Conservation (phyloP, 1,284 basidiomycete species). For the Naganishia sp. region DNA sequence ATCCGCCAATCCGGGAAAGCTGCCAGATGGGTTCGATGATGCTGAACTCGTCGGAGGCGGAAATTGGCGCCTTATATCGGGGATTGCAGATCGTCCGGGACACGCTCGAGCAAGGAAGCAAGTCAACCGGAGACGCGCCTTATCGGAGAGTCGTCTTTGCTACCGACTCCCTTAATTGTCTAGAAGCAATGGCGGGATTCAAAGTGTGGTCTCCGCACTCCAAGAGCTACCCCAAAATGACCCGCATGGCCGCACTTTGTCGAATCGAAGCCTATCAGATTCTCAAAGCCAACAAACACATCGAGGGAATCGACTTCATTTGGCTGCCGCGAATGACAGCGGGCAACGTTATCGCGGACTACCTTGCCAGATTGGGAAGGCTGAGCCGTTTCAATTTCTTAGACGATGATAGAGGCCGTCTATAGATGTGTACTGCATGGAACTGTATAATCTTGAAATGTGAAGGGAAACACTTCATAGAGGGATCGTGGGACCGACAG, state of each 20-base stretch:
- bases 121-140: background rate
- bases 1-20: constrained; percentile 4
- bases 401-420: background rate
- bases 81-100: constrained; percentile 18
- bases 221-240: constrained; percentile 12
- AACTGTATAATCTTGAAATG: no score
- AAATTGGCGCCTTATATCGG: constrained; percentile 23
- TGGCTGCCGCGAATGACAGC: constrained; percentile 14
- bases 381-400: constrained; percentile 7
- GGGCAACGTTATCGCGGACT: constrained; percentile 5
- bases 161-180: constrained; percentile 11
- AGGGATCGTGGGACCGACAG: no score
- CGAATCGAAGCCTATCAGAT: constrained; percentile 24
- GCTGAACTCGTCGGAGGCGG: constrained; percentile 11
- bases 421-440: background rate
- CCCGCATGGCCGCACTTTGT: constrained; percentile 14
- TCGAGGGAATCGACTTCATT: constrained; percentile 17
- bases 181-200: constrained; percentile 15
- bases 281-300: constrained; percentile 6
- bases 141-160: constrained; percentile 7
- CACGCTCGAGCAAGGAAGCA: background rate
- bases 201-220: constrained; percentile 2
- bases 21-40: constrained; percentile 28
- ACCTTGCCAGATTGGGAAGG: constrained; percentile 4
- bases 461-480: background rate